phyloP scores from a whole-genome alignment of 805 yeast species.

The Nakazawaea siamensis region DNA sequence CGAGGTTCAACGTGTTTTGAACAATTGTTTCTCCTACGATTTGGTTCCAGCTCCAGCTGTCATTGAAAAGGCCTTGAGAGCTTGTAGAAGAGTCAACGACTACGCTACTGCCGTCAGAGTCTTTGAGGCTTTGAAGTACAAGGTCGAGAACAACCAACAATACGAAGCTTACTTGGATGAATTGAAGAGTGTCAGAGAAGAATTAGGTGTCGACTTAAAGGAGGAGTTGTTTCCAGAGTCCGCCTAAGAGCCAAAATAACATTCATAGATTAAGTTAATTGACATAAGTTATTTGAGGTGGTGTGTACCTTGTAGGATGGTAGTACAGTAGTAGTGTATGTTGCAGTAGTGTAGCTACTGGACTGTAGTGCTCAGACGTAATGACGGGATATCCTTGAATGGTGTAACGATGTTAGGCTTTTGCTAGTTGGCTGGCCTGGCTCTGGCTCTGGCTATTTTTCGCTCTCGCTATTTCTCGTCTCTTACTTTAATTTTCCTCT shows the following conservation, averaged over 20 bases:
- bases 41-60: constrained; percentile 97
- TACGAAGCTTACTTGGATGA: constrained; percentile 95
- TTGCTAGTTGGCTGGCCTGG: too few species aligned
- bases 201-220: constrained; percentile 87
- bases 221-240: constrained; percentile 66
- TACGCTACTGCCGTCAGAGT: constrained; percentile 98
- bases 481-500: too few species aligned
- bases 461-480: too few species aligned
- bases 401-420: too few species aligned
- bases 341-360: too few species aligned
- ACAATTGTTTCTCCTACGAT: constrained; percentile 97
- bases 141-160: constrained; percentile 91
- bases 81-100: constrained; percentile 98
- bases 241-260: constrained; percentile 11
- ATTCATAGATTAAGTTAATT: too few species aligned
- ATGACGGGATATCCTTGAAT: too few species aligned
- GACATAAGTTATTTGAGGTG: too few species aligned
- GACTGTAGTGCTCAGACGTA: too few species aligned
- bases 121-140: constrained; percentile 92
- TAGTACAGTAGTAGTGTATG: too few species aligned
- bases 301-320: too few species aligned
- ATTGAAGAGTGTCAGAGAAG: constrained; percentile 83
- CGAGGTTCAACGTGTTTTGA: constrained; percentile 88
- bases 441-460: too few species aligned
- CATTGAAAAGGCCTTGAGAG: constrained; percentile 90